phyloP scores from a whole-genome alignment of 106 monocot genomes.

The Posidonia australis region DNA sequence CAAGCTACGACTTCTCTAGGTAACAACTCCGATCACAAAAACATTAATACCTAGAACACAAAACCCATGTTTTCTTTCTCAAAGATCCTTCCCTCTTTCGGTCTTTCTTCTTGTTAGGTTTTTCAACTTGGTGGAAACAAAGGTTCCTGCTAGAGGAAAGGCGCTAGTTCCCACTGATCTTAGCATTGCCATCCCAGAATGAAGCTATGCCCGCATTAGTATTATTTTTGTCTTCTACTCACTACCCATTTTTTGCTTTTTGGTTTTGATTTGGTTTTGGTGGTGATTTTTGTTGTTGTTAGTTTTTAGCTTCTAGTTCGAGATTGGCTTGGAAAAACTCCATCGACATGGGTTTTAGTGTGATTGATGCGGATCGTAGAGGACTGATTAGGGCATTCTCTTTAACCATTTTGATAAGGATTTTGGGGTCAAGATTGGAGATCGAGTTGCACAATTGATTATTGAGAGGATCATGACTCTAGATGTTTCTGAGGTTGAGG shows the following conservation, averaged over 20 bases:
- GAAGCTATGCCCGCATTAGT: conserved; percentile 75
- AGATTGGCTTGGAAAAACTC: conserved; percentile 86
- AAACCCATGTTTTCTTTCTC: too few species aligned
- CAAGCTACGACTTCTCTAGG: conserved; percentile 85
- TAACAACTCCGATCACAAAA: too few species aligned
- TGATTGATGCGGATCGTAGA: conserved; percentile 80
- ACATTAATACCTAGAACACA: too few species aligned
- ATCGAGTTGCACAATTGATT: conserved; percentile 72
- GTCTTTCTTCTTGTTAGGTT: neutral
- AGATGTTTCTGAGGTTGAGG: conserved; percentile 49
- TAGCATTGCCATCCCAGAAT: conserved; percentile 71
- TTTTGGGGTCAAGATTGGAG: conserved; percentile 64
- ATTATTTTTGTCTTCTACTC: neutral
- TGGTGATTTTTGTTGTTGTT: neutral
- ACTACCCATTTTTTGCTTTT: neutral
- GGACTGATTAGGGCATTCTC: conserved; percentile 55
- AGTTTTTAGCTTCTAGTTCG: conserved; percentile 55
- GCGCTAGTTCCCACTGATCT: conserved; percentile 76
- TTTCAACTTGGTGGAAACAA: conserved; percentile 37
- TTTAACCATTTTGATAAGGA: conserved; percentile 73
- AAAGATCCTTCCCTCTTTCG: too few species aligned
- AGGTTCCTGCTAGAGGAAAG: conserved; percentile 62
- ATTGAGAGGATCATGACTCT: conserved; percentile 60
- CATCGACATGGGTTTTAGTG: conserved; percentile 73
- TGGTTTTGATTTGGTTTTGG: neutral